These are phyloP conservation scores for Bombardia bombarda DNA, from an alignment of 495 filamentous ascomycete species.

Conservation along the genomic window DNA sequence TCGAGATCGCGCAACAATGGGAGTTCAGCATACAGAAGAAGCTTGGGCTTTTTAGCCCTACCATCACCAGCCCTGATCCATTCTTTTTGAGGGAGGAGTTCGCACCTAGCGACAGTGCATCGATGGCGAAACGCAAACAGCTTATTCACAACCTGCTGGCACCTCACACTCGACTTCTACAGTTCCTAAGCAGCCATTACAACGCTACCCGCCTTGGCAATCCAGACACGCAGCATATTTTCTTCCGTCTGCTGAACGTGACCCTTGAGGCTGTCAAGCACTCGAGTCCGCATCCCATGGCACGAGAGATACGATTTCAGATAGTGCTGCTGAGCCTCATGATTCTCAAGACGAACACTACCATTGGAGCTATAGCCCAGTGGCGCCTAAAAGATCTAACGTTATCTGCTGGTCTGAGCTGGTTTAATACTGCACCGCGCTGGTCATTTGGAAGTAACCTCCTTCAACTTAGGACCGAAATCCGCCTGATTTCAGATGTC, in stretches of 20 bases:
- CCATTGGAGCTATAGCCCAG: conserved; percentile 48
- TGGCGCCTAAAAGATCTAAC: conserved; percentile 83
- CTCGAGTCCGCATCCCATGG: conserved; percentile 71
- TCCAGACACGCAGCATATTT: conserved; percentile 68
- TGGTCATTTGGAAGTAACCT: conserved; percentile 97
- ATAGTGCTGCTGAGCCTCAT: conserved; percentile 73
- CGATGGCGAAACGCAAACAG: conserved; percentile 67
- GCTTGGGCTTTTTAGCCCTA: conserved; percentile 71
- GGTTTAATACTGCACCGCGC: conserved; percentile 75
- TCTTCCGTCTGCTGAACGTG: conserved; percentile 66
- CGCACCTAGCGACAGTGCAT: conserved; percentile 75
- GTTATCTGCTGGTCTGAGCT: conserved; percentile 72
- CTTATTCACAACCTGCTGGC: conserved; percentile 68
- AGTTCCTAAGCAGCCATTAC: conserved; percentile 90
- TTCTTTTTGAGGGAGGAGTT: conserved; percentile 89
- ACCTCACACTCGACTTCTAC: conserved; percentile 77
- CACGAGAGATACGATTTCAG: conserved; percentile 85
- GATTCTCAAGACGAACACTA: conserved; percentile 61
- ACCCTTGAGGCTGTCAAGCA: conserved; percentile 64
- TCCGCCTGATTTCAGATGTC: conserved; percentile 73
- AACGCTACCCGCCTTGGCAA: conserved; percentile 79
- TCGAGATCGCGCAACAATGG: conserved; percentile 81
- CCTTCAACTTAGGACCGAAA: conserved; percentile 87
- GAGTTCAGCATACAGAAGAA: conserved; percentile 66
- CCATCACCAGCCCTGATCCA: conserved; percentile 73